Percentiles rank a stretch among this genome's conserved stretches.
Conservation (phyloP, 2,329 filamentous ascomycete genomes). For the Colletotrichum musae region DNA sequence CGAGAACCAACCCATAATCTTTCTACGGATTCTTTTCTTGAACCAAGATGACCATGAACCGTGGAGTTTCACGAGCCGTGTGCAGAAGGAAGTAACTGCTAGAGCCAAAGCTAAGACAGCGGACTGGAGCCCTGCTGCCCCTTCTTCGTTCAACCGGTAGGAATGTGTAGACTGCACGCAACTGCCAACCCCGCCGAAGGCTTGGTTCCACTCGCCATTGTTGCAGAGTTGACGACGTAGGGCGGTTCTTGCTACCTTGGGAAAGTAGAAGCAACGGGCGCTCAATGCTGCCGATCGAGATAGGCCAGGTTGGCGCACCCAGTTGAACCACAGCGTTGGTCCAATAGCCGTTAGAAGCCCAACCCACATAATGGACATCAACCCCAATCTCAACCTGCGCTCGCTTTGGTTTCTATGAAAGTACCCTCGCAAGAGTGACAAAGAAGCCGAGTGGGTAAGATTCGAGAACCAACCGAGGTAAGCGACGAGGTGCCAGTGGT, state of each 20-base stretch:
- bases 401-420: background rate
- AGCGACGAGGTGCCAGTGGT: background rate
- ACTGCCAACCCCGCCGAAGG: too few species aligned
- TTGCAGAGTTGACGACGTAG: too few species aligned
- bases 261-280: constrained; percentile 2
- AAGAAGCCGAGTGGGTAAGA: background rate
- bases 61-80: too few species aligned
- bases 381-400: background rate
- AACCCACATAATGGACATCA: background rate
- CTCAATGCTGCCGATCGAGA: background rate
- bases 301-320: background rate
- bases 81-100: too few species aligned
- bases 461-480: background rate
- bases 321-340: background rate
- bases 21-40: too few species aligned
- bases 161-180: too few species aligned
- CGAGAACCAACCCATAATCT: too few species aligned
- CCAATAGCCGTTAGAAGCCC: background rate
- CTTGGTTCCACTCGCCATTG: too few species aligned
- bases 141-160: too few species aligned
- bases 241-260: too few species aligned
- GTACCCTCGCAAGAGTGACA: background rate
- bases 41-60: too few species aligned
- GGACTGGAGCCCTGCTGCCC: background rate
- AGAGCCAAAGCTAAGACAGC: too few species aligned